Evolutionary conservation across 2,329 filamentous ascomycete genomes (phyloP).

Genomic region (Arthrobotrys pseudoclavata): DNA sequence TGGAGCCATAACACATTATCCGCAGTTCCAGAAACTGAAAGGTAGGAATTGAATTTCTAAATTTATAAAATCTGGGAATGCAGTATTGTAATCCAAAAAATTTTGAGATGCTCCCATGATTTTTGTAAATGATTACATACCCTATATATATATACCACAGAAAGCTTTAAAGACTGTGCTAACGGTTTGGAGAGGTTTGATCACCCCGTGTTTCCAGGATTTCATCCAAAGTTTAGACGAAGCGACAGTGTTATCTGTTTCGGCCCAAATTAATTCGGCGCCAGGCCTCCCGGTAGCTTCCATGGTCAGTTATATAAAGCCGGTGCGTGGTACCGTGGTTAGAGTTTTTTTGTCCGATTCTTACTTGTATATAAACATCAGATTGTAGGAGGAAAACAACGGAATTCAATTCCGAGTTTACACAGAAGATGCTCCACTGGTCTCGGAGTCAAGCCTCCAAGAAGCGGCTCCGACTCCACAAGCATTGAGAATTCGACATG

Average conservation of each 20-base stretch:
- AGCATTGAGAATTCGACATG: neutral
- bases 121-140: too few relatives aligned
- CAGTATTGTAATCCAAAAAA: neutral
- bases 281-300: slow-evolving; percentile 18
- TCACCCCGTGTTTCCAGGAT: neutral
- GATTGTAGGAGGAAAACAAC: neutral
- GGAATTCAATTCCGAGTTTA: slow-evolving; percentile 44
- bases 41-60: neutral
- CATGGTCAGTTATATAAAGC: neutral
- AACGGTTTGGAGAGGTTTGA: neutral
- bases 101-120: too few relatives aligned
- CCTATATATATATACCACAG: too few relatives aligned
- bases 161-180: too few relatives aligned
- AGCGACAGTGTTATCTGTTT: neutral
- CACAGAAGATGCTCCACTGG: neutral
- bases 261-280: slow-evolving; percentile 11
- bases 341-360: too few relatives aligned
- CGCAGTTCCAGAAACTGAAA: neutral
- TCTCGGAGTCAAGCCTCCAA: neutral
- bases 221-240: slow-evolving; percentile 12
- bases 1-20: slow-evolving; percentile 33
- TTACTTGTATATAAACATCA: neutral
- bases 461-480: neutral
- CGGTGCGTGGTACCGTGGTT: neutral
- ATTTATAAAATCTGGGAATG: neutral